These are phyloP conservation scores for Kodamaea arcana DNA, from an alignment of 1,139 yeast species.

Conservation along the genomic window DNA sequence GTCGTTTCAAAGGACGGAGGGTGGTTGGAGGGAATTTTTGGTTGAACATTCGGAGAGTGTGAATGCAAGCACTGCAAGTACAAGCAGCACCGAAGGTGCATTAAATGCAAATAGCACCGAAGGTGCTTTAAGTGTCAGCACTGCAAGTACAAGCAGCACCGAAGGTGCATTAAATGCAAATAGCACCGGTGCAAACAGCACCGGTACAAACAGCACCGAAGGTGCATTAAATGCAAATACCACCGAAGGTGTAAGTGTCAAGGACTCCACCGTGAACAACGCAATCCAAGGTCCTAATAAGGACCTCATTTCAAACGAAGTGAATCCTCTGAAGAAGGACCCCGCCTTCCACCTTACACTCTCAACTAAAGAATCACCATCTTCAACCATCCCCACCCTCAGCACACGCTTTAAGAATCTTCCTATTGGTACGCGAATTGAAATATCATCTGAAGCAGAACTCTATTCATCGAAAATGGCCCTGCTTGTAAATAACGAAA, in stretches of 20 bases:
- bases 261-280: too few species aligned
- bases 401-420: constrained; percentile 51
- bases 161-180: not conserved
- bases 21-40: constrained; percentile 76
- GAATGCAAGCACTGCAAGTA: too few species aligned
- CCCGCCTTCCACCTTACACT: constrained; percentile 57
- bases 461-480: constrained; percentile 46
- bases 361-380: constrained; percentile 60
- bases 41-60: constrained; percentile 53
- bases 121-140: constrained; percentile 1
- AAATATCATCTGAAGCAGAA: constrained; percentile 74
- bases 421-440: constrained; percentile 58
- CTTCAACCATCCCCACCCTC: constrained; percentile 55
- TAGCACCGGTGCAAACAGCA: not conserved
- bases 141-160: not conserved
- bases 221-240: constrained; percentile 25
- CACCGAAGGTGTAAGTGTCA: constrained; percentile 8
- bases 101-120: constrained; percentile 22
- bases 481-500: constrained; percentile 32
- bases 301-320: constrained; percentile 1
- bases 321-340: constrained; percentile 9
- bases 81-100: constrained; percentile 34
- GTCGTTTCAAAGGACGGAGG: constrained; percentile 55
- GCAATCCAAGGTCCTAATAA: too few species aligned
- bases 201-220: constrained; percentile 31